These are phyloP conservation scores for Geotrichum candidum DNA, from an alignment of 1,139 yeast genomes.

Conservation along the genomic window DNA sequence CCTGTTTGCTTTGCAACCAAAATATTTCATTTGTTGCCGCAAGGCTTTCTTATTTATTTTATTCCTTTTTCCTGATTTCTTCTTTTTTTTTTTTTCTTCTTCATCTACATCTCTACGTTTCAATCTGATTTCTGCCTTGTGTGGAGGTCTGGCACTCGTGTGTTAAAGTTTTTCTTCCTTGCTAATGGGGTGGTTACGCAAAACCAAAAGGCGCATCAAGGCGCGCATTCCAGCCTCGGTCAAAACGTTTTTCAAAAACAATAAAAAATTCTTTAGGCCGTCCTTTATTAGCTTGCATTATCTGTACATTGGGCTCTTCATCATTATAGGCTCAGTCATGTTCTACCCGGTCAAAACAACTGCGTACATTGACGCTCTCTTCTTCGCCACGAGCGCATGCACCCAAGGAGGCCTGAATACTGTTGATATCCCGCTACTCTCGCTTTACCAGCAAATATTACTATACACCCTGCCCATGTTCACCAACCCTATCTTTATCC, in stretches of 20 bases:
- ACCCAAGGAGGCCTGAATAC: slow-evolving; percentile 94
- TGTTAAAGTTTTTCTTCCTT: background rate
- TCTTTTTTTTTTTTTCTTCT: too few relatives aligned
- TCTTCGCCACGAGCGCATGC: slow-evolving; percentile 65
- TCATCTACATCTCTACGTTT: background rate
- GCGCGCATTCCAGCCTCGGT: background rate
- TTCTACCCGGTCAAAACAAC: slow-evolving; percentile 65
- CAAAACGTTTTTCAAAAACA: background rate
- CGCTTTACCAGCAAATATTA: slow-evolving; percentile 70
- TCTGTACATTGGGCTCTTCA: slow-evolving; percentile 9
- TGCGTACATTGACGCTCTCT: slow-evolving; percentile 70
- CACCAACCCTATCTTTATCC: slow-evolving; percentile 86
- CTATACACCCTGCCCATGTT: slow-evolving; percentile 43
- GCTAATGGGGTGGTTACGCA: background rate
- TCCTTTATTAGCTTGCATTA: slow-evolving; percentile 16
- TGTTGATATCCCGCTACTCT: slow-evolving; percentile 53
- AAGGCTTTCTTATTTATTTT: background rate
- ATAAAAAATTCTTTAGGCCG: background rate
- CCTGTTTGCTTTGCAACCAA: background rate
- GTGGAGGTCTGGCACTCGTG: background rate
- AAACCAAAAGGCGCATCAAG: background rate
- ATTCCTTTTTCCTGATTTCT: background rate
- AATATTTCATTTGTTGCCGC: background rate
- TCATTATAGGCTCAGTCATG: slow-evolving; percentile 60
- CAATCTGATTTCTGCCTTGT: background rate